These are phyloP conservation scores for Alternaria longipes DNA, from an alignment of 2,329 filamentous ascomycete species.

Conservation along the genomic window DNA sequence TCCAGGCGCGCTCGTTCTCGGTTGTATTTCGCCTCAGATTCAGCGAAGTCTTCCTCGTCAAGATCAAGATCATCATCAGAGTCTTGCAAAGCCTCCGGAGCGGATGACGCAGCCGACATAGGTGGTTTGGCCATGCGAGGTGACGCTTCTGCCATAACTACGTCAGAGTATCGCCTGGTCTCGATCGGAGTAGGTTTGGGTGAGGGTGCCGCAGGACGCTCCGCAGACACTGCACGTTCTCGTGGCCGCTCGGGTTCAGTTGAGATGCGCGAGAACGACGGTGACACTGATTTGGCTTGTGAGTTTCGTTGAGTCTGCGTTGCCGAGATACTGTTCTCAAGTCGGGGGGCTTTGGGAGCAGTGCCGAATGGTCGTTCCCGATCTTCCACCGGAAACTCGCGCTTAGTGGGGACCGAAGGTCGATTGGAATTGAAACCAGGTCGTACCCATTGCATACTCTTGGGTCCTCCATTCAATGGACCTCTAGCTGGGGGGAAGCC, in stretches of 20 bases:
- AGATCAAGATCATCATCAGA: constrained; percentile 60
- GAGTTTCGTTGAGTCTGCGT: constrained; percentile 32
- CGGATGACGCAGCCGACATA: constrained; percentile 43
- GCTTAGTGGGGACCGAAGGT: constrained; percentile 54
- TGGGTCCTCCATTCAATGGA: constrained; percentile 45
- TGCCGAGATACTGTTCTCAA: constrained; percentile 35
- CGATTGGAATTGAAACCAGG: constrained; percentile 50
- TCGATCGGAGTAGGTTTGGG: constrained; percentile 43
- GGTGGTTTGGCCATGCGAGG: constrained; percentile 39
- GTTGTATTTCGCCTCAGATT: constrained; percentile 58
- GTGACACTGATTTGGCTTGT: constrained; percentile 36
- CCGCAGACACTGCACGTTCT: constrained; percentile 36
- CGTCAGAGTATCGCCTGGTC: constrained; percentile 45
- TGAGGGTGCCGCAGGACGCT: constrained; percentile 29
- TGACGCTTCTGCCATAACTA: constrained; percentile 47
- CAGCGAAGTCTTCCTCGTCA: constrained; percentile 57
- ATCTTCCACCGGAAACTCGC: constrained; percentile 56
- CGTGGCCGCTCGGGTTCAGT: constrained; percentile 27
- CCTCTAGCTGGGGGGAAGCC: constrained; percentile 41
- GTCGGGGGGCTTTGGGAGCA: constrained; percentile 45
- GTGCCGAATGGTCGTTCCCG: constrained; percentile 49
- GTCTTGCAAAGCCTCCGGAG: constrained; percentile 47
- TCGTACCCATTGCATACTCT: constrained; percentile 56
- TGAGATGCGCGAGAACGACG: constrained; percentile 27
- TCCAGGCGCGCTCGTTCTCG: constrained; percentile 56